Evolutionary conservation across 768 basidiomycete species (phyloP), one percentile per base, ranked within the genome.

Genomic region (Candolleomyces eurysporus): DNA sequence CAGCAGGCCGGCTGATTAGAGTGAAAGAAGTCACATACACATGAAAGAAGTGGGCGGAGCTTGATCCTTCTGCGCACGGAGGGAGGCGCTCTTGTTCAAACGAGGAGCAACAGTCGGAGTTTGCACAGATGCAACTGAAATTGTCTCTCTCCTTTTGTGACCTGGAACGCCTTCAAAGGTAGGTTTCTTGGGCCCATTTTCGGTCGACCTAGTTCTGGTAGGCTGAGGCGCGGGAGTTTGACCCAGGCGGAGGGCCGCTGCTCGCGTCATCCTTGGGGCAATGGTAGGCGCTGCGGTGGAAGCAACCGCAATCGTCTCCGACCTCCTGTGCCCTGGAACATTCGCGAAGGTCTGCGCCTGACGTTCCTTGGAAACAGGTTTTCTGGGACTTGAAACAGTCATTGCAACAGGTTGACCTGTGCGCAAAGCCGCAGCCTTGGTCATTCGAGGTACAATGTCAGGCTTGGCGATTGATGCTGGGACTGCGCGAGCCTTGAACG

Each of bases 151-250:
- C 58, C 92, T 80, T 73, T 94, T 94, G 68, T 94, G 92, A 0
- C 92, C 92, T 5, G 92, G 92, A 3, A 94, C 87, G 39, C 91
- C 91, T 0, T 89, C 88, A 66, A 93, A 94, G 0, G 81, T 84
- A 36, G 72, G 71, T 71, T 80, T 82, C 45, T 69, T 72, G 31
- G 68, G 70, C 42, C 56, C 39, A n/a, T 58, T 63, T 43, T 65
- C 69, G n/a, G 48, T 26, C 30, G 79, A 74, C 55, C 75, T 61
- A 59, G 76, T 76, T 65, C 73, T 78, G 48, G 79, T 76, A 6
- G 77, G 67, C 0, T 79, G 76, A 32, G 79, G 72, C 7, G 80
- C 74, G 8, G 71, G 73, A 39, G 70, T 65, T 30, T 83, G 75
- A 1, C 89, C 90, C 16, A 90, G 68, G 59, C 90, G 79, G 58